These are phyloP conservation scores for Citeromyces hawaiiensis DNA, from an alignment of 1,139 yeast genomes.

Conservation along the genomic window DNA sequence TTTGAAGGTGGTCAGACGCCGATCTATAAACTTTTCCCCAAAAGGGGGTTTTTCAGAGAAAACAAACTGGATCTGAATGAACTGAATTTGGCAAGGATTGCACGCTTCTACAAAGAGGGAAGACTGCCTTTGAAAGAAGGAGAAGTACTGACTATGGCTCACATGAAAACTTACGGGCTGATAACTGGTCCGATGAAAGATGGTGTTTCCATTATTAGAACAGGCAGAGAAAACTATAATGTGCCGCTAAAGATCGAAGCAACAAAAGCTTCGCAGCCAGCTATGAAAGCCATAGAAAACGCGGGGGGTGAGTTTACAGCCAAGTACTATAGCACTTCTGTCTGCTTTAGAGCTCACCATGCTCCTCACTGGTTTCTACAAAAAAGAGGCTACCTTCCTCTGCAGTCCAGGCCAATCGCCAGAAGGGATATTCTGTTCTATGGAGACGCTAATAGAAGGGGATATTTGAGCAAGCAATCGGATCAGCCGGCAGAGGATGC, in stretches of 20 bases:
- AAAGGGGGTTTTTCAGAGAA: constrained; percentile 54
- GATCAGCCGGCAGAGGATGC: too few relatives aligned
- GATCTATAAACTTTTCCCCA: constrained; percentile 76
- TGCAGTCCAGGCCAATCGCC: constrained; percentile 76
- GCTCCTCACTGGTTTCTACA: constrained; percentile 58
- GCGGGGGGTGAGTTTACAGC: constrained; percentile 67
- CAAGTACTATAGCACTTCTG: constrained; percentile 44
- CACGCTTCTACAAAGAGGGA: constrained; percentile 53
- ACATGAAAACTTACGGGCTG: constrained; percentile 54
- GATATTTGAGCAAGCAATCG: constrained; percentile 34
- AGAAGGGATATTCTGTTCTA: constrained; percentile 74
- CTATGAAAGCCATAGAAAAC: constrained; percentile 59
- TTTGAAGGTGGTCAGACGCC: constrained; percentile 99
- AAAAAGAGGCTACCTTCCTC: constrained; percentile 68
- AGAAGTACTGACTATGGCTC: constrained; percentile 63
- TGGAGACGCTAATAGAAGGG: constrained; percentile 58
- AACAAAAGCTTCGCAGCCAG: constrained; percentile 62
- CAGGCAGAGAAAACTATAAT: constrained; percentile 41
- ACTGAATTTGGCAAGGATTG: constrained; percentile 44
- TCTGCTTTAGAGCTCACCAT: constrained; percentile 63
- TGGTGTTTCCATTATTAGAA: constrained; percentile 76
- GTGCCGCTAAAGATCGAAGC: constrained; percentile 70
- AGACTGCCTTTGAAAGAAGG: constrained; percentile 50
- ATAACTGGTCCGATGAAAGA: constrained; percentile 59
- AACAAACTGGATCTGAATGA: constrained; percentile 34